phyloP scores from a whole-genome alignment of 2,329 filamentous ascomycete species.

The Waltergamsia citrina region DNA sequence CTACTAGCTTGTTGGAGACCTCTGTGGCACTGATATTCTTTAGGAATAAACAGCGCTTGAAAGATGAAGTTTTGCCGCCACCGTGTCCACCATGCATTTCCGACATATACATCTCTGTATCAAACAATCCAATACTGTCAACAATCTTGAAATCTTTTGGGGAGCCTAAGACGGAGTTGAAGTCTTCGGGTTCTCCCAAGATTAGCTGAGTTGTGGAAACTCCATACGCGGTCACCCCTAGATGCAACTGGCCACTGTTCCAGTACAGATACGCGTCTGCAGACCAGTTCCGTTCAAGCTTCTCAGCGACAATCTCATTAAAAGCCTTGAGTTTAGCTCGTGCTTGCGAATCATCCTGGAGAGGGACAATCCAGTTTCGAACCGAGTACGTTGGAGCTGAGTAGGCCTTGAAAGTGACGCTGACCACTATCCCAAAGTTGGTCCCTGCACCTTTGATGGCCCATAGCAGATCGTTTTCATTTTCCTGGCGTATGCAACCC shows the following conservation, averaged over 20 bases:
- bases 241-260: conserved; percentile 29
- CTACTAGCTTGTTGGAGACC: conserved; percentile 26
- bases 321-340: conserved; percentile 26
- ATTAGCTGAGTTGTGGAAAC: conserved; percentile 13
- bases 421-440: conserved; percentile 49
- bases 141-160: conserved; percentile 22
- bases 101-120: conserved; percentile 51
- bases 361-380: conserved; percentile 28
- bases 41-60: conserved; percentile 56
- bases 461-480: conserved; percentile 45
- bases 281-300: conserved; percentile 32
- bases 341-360: conserved; percentile 19
- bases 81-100: conserved; percentile 49
- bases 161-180: conserved; percentile 18
- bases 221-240: conserved; percentile 43
- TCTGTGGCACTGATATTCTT: conserved; percentile 28
- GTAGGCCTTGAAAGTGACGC: conserved; percentile 39
- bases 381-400: conserved; percentile 27
- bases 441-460: conserved; percentile 48
- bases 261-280: conserved; percentile 48
- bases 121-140: conserved; percentile 42
- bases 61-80: conserved; percentile 49
- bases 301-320: conserved; percentile 22
- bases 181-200: conserved; percentile 2
- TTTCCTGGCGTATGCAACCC: conserved; percentile 28